Evolutionary conservation across 139 green algal species (phyloP), one percentile per base, ranked within the genome.

Genomic region (Microglena sp.): DNA sequence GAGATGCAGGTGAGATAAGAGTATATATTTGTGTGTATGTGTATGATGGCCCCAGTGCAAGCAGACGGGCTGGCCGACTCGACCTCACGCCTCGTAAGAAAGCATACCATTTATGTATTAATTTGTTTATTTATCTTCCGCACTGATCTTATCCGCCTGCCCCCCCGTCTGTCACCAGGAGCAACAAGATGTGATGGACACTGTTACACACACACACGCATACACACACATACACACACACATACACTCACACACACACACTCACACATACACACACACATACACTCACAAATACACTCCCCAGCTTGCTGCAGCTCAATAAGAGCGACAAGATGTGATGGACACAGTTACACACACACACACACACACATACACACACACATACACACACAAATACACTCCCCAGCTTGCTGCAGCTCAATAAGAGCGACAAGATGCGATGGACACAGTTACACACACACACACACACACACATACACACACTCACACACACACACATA

Each of bases 1-100:
- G 64, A 74, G 55, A 32, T 45, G 21, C 34, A 69, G 3, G 50
- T 62, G 31, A 70, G 64, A n/a, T 33, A 11, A 7, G 8, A n/a
- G n/a, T n/a, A 27, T 24, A 4, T 50, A 15, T 50, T 24, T 15
- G 15, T 24, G 15, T 50, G 11, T 50, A 50, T 50, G 40, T 50
- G 11, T 15, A 50, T 24, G 15, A 50, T n/a, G n/a, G n/a, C n/a
- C n/a, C n/a, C n/a, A n/a, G n/a, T n/a, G n/a, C n/a, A n/a, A n/a
- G n/a, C n/a, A n/a, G n/a, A n/a, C n/a, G n/a, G n/a, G n/a, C n/a
- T n/a, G n/a, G n/a, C n/a, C n/a, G n/a, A n/a, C n/a, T n/a, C n/a
- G n/a, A n/a, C n/a, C n/a, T n/a, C n/a, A n/a, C n/a, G n/a, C n/a
- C n/a, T n/a, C n/a, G n/a, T n/a, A n/a, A n/a, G n/a, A n/a, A n/a